Conservation (phyloP, 225 moss, liverwort and hornwort genomes). For the Takakia lepidozioides region DNA sequence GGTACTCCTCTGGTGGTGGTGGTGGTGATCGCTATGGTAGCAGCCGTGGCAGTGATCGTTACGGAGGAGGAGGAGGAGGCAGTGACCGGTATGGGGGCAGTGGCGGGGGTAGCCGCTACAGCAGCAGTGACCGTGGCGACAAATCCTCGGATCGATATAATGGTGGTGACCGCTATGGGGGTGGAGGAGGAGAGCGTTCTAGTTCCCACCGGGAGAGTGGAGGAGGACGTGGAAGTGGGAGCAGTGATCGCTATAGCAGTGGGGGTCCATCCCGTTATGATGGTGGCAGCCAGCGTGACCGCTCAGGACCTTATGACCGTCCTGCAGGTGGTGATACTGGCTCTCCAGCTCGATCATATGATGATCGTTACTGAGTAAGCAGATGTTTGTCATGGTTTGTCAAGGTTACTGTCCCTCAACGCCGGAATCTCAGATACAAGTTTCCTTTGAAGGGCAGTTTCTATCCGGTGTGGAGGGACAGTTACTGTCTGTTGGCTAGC, state of each 20-base stretch:
- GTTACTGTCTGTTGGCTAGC: too few relatives aligned
- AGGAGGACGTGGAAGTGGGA: constrained; percentile 38
- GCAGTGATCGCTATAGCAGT: constrained; percentile 74
- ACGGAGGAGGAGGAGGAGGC: constrained; percentile 4
- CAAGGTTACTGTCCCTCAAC: too few relatives aligned
- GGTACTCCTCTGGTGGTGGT: constrained; percentile 36
- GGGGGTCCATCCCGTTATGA: too few relatives aligned
- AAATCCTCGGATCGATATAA: constrained; percentile 45
- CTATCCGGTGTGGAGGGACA: too few relatives aligned
- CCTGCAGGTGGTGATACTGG: constrained; percentile 42
- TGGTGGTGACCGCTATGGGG: constrained; percentile 49
- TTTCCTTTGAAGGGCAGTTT: too few relatives aligned
- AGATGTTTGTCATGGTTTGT: too few relatives aligned
- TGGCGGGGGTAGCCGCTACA: constrained; percentile 12
- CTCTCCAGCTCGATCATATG: constrained; percentile 38
- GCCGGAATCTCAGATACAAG: too few relatives aligned
- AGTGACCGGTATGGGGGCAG: constrained; percentile 7
- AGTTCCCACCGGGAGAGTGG: constrained; percentile 57
- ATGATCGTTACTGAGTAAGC: constrained; percentile 74
- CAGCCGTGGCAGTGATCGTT: constrained; percentile 75
- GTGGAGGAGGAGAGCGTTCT: constrained; percentile 49
- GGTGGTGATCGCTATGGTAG: background rate
- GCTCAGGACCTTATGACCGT: constrained; percentile 94
- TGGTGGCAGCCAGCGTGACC: constrained; percentile 42
- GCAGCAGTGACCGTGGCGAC: constrained; percentile 23